Percentiles rank a stretch among this genome's conserved stretches.
Evolutionary conservation across 441 rosid species (phyloP).

Genomic region (Gossypium gossypioides): DNA sequence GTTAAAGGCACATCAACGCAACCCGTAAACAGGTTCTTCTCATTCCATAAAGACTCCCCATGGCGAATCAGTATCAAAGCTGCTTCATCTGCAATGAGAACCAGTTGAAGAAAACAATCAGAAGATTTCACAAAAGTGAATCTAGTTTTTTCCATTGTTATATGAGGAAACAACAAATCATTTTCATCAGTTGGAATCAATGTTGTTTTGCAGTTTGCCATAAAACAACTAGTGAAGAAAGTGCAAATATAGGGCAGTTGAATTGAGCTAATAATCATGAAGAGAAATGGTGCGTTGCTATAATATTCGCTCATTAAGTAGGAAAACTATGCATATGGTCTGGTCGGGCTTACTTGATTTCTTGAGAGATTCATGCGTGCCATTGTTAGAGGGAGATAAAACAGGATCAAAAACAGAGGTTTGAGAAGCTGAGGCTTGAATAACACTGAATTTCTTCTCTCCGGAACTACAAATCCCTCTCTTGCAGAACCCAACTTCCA

Average conservation of each 20-base stretch:
- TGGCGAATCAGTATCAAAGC: constrained; percentile 83
- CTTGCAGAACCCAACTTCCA: constrained; percentile 22
- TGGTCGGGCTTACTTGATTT: constrained; percentile 46
- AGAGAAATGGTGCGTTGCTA: neutral
- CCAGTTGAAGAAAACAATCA: neutral
- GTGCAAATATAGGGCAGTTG: neutral
- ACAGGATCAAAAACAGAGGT: constrained; percentile 45
- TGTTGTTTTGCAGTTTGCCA: neutral
- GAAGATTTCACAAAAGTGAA: constrained; percentile 9
- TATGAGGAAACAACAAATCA: neutral
- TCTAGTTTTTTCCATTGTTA: neutral
- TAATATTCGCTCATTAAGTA: neutral
- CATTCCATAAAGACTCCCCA: constrained; percentile 94
- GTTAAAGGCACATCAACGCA: constrained; percentile 93
- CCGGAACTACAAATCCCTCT: constrained; percentile 19
- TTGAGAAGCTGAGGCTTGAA: constrained; percentile 51
- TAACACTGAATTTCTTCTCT: constrained; percentile 21
- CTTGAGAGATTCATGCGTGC: constrained; percentile 30
- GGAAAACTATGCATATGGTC: constrained; percentile 1
- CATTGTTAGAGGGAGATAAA: constrained; percentile 39
- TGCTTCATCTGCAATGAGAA: constrained; percentile 51
- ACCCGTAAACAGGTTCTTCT: constrained; percentile 89
- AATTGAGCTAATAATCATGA: neutral
- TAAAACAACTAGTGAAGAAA: neutral
- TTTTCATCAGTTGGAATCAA: neutral